Conservation (phyloP, 768 basidiomycete species). For the Rhodosporidiobolus odoratus region DNA sequence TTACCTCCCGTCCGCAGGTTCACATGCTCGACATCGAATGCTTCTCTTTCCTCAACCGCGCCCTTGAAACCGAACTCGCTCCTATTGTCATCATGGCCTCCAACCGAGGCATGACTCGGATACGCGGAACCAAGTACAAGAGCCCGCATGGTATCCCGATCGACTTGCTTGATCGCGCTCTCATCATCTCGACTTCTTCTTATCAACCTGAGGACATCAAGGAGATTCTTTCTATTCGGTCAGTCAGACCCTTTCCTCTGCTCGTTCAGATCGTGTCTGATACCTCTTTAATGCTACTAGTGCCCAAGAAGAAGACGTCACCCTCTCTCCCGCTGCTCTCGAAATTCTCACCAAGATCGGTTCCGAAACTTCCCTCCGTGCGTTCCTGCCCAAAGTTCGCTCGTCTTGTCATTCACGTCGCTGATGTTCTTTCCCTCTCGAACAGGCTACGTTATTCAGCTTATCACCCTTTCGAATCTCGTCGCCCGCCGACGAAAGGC, state of each 20-base stretch:
- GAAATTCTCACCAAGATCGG: slow-evolving; percentile 85
- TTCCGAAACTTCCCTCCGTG: slow-evolving; percentile 69
- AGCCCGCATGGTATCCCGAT: slow-evolving; percentile 92
- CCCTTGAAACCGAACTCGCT: slow-evolving; percentile 84
- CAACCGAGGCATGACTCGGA: slow-evolving; percentile 88
- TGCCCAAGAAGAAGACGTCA: slow-evolving; percentile 92
- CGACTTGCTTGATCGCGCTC: slow-evolving; percentile 86
- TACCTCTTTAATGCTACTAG: slow-evolving; percentile 47
- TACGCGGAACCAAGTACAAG: slow-evolving; percentile 89
- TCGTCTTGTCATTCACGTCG: not conserved
- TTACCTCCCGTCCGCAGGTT: slow-evolving; percentile 49
- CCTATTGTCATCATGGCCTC: slow-evolving; percentile 98
- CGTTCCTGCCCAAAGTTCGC: not conserved
- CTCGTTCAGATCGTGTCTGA: not conserved
- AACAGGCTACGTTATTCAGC: slow-evolving; percentile 74
- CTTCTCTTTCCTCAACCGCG: slow-evolving; percentile 96
- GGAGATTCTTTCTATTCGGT: slow-evolving; percentile 91
- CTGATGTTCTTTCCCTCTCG: not conserved
- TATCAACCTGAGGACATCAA: slow-evolving; percentile 77
- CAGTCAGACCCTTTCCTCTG: not conserved
- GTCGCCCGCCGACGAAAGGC: slow-evolving; percentile 76
- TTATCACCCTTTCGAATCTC: slow-evolving; percentile 87
- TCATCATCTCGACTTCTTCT: slow-evolving; percentile 89
- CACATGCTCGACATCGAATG: slow-evolving; percentile 99
- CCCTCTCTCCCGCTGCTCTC: slow-evolving; percentile 64